Base-by-base conservation (phyloP, 192 early-diverging fungal species). In the Cetraspora pellucida region DNA sequence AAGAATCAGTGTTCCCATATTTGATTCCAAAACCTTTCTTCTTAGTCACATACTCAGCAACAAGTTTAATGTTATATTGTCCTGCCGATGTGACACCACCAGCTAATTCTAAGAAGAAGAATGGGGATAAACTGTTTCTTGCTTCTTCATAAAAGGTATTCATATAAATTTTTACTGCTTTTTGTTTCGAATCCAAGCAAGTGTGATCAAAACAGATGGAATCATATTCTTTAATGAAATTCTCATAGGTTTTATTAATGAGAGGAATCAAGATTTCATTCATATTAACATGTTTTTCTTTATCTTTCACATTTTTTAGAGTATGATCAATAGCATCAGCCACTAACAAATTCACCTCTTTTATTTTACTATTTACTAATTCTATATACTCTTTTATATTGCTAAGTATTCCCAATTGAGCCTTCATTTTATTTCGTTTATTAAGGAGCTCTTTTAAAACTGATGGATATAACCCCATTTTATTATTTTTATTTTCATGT, bases 391-490 rank as follows among this genome's bases (percentile, higher is more conserved):
- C n/a, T 31, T 37, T 64, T 37, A 1, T 67, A 27, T 70, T 50
- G 46, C 14, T 70, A 44, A 21, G 46, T 52, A n/a, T n/a, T n/a
- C n/a, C n/a, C 27, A 70, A 70, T 13, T 8, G 46, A 17, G 19
- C 27, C 28, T 70, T 70, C 27, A 52, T 47, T 25, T 52, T 19
- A 46, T 70, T 70, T 25, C 11, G 25, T 70, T 46, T 67, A 43
- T n/a, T 67, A 67, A 67, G 44, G 2, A 68, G 37, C 9, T 68
- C 45, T 68, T 68, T 47, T 45, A 68, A 68, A 14, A 68, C 45
- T 19, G 17, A 21, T 37, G 43, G 17, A 68, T 68, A 68, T 45
- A 68, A 45, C 16, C 66, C 43, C n/a, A n/a, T 31, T 23, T 45
- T 45, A 30, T 47, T 46, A 37, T 25, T 30, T 68, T 46, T 37